phyloP scores from a whole-genome alignment of 2,329 filamentous ascomycete genomes.

The Aspergillus intermedius region DNA sequence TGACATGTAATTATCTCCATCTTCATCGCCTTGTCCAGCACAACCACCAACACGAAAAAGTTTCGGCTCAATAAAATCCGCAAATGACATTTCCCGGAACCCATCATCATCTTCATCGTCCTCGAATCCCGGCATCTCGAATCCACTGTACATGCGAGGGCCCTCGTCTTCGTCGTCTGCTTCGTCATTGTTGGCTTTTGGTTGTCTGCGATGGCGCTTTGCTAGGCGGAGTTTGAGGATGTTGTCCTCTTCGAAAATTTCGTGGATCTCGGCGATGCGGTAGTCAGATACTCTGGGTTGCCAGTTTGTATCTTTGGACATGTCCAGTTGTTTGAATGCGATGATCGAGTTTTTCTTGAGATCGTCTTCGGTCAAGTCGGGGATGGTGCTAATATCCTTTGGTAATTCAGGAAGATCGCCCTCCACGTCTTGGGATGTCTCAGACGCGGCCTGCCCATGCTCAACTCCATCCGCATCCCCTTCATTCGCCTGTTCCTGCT shows the following conservation, averaged over 20 bases:
- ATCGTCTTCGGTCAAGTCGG: slow-evolving; percentile 34
- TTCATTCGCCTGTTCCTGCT: slow-evolving; percentile 28
- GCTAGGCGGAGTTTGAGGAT: slow-evolving; percentile 60
- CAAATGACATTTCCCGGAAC: slow-evolving; percentile 53
- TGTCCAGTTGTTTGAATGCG: slow-evolving; percentile 42
- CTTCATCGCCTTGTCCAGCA: slow-evolving; percentile 8
- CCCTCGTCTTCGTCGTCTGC: slow-evolving; percentile 54
- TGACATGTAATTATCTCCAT: slow-evolving; percentile 26
- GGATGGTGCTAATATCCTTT: slow-evolving; percentile 59
- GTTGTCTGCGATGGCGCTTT: slow-evolving; percentile 56
- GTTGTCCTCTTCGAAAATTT: slow-evolving; percentile 45
- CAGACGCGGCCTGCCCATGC: slow-evolving; percentile 11
- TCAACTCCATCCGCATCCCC: slow-evolving; percentile 10
- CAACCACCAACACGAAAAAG: slow-evolving; percentile 47
- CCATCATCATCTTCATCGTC: slow-evolving; percentile 54
- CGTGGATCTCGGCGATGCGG: slow-evolving; percentile 60
- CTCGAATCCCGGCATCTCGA: slow-evolving; percentile 65
- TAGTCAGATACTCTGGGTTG: slow-evolving; percentile 47
- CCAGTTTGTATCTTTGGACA: slow-evolving; percentile 44
- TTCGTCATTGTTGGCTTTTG: slow-evolving; percentile 52
- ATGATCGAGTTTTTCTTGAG: slow-evolving; percentile 35
- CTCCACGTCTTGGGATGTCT: slow-evolving; percentile 30
- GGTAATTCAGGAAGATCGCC: slow-evolving; percentile 45
- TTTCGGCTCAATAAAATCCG: slow-evolving; percentile 62
- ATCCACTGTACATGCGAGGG: slow-evolving; percentile 66